Evolutionary conservation across 2,329 filamentous ascomycete genomes (phyloP), one percentile per base, ranked within the genome.

Genomic region (Diaporthe sp.): DNA sequence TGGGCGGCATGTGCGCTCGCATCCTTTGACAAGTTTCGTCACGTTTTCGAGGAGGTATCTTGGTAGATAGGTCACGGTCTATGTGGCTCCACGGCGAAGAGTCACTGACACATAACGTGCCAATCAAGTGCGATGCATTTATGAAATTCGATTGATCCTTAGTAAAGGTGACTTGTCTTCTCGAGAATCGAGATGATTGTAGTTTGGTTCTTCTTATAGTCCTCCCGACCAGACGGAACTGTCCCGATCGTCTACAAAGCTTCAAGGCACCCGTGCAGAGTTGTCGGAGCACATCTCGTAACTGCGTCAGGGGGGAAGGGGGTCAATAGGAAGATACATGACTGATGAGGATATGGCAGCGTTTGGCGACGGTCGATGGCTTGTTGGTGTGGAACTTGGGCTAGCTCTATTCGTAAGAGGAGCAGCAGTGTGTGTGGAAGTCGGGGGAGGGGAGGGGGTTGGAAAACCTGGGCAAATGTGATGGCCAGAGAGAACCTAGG

Each of bases 81-180:
- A 8, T 22, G 25, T 15, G 39, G 46, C 25, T 42, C 13, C 12
- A n/a, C 8, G 34, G 28, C 4, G 10, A 28, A 22, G n/a, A 31
- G 28, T 6, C 57, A 55, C n/a, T n/a, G 31, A 13, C 17, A 55
- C 13, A 42, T 42, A 55, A 49, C n/a, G 31, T 55, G 65, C 28
- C 34, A 70, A 70, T 70, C 34, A 70, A 70, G n/a, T 42, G 65
- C 65, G 65, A 70, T 55, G 65, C 49, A 25, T 70, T 55, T 42
- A 70, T 31, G 65, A 55, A 31, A 53, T 8, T 55, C 13, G 9
- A 13, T 13, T 39, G 31, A 13, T 28, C 13, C 58, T 28, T 61
- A 9, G 7, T 0, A 10, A 34, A 28, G 22, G 49, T 42, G 34
- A 13, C 2, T 4, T 34, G 25, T 19, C 3, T 25, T n/a, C 4